A percentile compares a stretch with the other conserved stretches of the same genome.
These are phyloP conservation scores for Cladosporium sp. DNA, from an alignment of 2,329 filamentous ascomycete species.

Conservation along the genomic window DNA sequence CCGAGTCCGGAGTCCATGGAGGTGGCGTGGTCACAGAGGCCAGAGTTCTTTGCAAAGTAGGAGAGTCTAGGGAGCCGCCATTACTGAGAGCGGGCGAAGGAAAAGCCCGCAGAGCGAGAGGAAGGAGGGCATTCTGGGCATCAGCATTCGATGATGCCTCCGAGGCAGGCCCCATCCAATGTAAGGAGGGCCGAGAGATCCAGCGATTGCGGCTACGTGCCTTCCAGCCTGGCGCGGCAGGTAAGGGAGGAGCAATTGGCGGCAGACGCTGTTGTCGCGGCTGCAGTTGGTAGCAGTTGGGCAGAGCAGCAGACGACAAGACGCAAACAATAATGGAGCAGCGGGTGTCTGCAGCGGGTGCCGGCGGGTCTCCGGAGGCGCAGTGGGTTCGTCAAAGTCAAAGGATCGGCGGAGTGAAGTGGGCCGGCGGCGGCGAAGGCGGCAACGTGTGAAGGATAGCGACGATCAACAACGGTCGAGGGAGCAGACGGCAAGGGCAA, in stretches of 20 bases:
- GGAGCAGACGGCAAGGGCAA: background rate
- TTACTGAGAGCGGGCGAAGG: constrained; percentile 18
- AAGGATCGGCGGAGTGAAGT: constrained; percentile 6
- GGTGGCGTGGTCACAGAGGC: background rate
- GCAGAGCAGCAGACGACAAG: background rate
- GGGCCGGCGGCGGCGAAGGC: background rate
- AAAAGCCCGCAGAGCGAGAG: constrained; percentile 8
- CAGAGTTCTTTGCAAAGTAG: constrained; percentile 12
- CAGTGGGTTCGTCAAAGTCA: background rate
- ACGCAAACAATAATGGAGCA: background rate
- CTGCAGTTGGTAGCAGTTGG: background rate
- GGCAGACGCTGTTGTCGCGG: constrained; percentile 6
- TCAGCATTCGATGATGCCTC: constrained; percentile 14
- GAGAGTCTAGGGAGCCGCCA: constrained; percentile 13
- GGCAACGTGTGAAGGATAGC: background rate
- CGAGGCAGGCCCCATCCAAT: constrained; percentile 15
- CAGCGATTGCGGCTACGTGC: background rate
- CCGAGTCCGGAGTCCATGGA: constrained; percentile 14
- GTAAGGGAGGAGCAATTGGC: constrained; percentile 7
- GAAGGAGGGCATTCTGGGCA: constrained; percentile 10
- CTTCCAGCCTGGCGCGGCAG: background rate
- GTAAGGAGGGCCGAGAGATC: constrained; percentile 12
- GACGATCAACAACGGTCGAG: background rate
- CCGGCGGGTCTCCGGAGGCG: constrained; percentile 4
- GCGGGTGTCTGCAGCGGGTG: constrained; percentile 2